phyloP scores from a whole-genome alignment of 2,329 filamentous ascomycete genomes.

The Scortechinia acanthostroma region DNA sequence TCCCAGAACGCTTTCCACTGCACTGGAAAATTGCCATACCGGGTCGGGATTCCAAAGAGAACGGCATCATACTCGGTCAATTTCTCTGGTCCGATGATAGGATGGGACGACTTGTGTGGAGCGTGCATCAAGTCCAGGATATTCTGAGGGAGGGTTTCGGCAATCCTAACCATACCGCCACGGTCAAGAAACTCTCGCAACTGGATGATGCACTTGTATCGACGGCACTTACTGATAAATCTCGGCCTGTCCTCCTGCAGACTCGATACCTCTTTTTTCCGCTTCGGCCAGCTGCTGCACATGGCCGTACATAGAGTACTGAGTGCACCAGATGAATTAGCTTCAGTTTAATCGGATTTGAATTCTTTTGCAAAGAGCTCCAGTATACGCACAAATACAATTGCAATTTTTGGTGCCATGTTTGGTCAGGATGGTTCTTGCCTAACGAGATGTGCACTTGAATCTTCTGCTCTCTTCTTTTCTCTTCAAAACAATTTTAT shows the following conservation, averaged over 20 bases:
- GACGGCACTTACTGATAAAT: conserved; percentile 64
- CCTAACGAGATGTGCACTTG: no score
- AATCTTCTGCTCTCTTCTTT: no score
- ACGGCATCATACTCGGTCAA: conserved; percentile 79
- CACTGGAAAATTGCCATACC: conserved; percentile 93
- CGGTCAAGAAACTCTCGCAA: no score
- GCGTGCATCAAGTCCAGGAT: conserved; percentile 88
- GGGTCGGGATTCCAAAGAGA: conserved; percentile 88
- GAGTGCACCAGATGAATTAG: conserved; percentile 6
- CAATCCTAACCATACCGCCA: no score
- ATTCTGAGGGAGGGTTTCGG: conserved; percentile 79
- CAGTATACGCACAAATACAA: conserved; percentile 67
- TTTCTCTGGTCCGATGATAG: conserved; percentile 47
- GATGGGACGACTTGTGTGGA: conserved; percentile 62
- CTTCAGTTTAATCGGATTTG: conserved; percentile 3
- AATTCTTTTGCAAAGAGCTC: conserved; percentile 4
- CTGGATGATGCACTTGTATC: not conserved
- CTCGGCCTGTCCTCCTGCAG: conserved; percentile 74
- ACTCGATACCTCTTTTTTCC: conserved; percentile 83
- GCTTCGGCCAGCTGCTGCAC: conserved; percentile 77
- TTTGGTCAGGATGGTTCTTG: no score
- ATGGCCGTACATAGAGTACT: conserved; percentile 96
- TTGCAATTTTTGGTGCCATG: conserved; percentile 91
- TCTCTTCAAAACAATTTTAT: no score
- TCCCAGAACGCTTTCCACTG: conserved; percentile 97